A percentile compares a stretch with the other conserved stretches of the same genome.
Evolutionary conservation across 2,329 filamentous ascomycete species (phyloP).

Genomic region (Neonectria punicea): DNA sequence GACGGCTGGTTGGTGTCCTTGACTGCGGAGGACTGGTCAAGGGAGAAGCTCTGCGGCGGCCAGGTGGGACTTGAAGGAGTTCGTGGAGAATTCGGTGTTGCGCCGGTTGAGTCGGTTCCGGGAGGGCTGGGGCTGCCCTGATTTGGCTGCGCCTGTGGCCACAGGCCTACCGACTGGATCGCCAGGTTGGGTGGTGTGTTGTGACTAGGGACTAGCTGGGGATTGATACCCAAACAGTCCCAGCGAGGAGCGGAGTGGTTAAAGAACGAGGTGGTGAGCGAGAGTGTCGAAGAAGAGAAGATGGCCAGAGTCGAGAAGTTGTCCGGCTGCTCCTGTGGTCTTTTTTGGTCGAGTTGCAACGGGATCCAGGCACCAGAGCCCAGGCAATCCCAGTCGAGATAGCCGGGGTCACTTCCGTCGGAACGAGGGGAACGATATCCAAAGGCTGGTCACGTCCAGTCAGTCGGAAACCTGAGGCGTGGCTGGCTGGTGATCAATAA

Average conservation of each 20-base stretch:
- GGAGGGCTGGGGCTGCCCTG: constrained; percentile 47
- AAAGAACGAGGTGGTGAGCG: constrained; percentile 5
- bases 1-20: constrained; percentile 36
- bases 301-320: background rate
- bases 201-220: constrained; percentile 46
- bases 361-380: constrained; percentile 12
- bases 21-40: constrained; percentile 33
- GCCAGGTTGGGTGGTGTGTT: constrained; percentile 47
- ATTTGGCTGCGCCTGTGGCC: constrained; percentile 47
- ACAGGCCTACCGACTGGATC: constrained; percentile 46
- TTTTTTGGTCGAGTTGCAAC: constrained; percentile 4
- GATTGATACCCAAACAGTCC: constrained; percentile 50
- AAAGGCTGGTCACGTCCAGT: constrained; percentile 24
- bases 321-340: constrained; percentile 5
- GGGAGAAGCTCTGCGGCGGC: constrained; percentile 36
- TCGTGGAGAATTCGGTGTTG: constrained; percentile 49
- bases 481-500: constrained; percentile 31
- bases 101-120: constrained; percentile 47
- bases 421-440: constrained; percentile 21
- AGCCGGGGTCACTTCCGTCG: constrained; percentile 19
- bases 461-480: constrained; percentile 28
- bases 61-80: constrained; percentile 50
- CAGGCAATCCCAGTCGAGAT: constrained; percentile 20
- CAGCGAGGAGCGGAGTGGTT: constrained; percentile 27
- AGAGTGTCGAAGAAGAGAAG: constrained; percentile 19